Base-by-base conservation (phyloP, 768 basidiomycete genomes). In the Termitomyces sp. region DNA sequence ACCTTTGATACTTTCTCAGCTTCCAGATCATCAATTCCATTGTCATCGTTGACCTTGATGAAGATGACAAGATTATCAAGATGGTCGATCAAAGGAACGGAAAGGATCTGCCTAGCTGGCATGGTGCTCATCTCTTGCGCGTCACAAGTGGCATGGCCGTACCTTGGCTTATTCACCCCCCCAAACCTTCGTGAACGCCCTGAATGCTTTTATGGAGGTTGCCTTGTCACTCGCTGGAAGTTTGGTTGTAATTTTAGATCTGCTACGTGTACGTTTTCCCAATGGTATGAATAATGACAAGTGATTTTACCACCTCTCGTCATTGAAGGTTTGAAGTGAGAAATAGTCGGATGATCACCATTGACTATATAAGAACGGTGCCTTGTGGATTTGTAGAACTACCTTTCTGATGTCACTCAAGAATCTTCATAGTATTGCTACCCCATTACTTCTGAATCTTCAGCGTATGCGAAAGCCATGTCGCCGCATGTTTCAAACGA, bases 1-100 rank as follows among this genome's bases (percentile, higher is more conserved):
- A 24, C 29, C n/a, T 5, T 34, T 15, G 13, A 34, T 13, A 31
- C 47, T 45, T 58, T 44, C 51, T 36, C 18, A 56, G 26, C 42
- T 51, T 59, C 0, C 53, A 89, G 87, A 65, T 73, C 9, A 72
- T 87, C 31, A 75, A 82, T 39, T 89, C 87, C 1, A 76, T 88
- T 36, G 73, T 88, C 24, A 67, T 78, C 9, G 81, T 88, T 5
- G 85, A 88, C 59, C 69, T 89, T 53, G 86, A 88, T 64, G 84
- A 85, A 4, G 70, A 85, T 47, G 79, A 84, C 57, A 84, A 78
- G 71, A 87, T 89, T 50, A 69, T 77, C 5, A 75, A 75, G 31
- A 67, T 88, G 57, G 73, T 80, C 34, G 85, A 88, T 59, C 79
- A 83, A 62, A 84, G 86, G 81, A 68, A 77, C 41, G 86, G 86